Evolutionary conservation across 805 yeast genomes (phyloP).

Genomic region (Pichia scutulata): DNA sequence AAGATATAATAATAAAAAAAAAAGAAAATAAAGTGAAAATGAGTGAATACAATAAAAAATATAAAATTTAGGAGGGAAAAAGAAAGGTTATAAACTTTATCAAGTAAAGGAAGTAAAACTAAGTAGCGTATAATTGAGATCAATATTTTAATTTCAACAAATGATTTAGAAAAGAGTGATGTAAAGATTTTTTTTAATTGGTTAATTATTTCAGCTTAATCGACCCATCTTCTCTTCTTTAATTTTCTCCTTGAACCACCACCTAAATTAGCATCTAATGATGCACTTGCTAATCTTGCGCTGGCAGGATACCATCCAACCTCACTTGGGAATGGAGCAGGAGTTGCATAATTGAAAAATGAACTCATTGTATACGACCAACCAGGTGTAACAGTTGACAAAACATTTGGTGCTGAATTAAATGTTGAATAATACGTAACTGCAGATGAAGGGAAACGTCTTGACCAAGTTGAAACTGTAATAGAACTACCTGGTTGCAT

Average conservation of each 20-base stretch:
- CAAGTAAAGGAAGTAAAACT: background rate
- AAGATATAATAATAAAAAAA: background rate
- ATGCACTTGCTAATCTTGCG: constrained; percentile 35
- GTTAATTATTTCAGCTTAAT: constrained; percentile 8
- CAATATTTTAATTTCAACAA: background rate
- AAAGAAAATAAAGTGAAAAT: background rate
- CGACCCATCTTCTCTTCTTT: constrained; percentile 27
- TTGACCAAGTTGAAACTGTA: constrained; percentile 59
- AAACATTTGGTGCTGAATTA: constrained; percentile 34
- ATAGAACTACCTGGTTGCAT: constrained; percentile 69
- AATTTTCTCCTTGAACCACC: constrained; percentile 18
- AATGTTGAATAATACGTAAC: constrained; percentile 51
- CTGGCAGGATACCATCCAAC: constrained; percentile 60
- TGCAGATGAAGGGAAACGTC: constrained; percentile 59
- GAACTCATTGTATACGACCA: constrained; percentile 69
- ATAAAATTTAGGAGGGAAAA: background rate
- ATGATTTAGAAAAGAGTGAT: background rate
- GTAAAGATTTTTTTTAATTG: too few species aligned
- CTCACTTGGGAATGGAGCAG: constrained; percentile 59
- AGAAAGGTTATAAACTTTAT: background rate
- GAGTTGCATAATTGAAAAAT: constrained; percentile 59
- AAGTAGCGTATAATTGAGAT: background rate
- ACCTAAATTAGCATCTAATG: constrained; percentile 18
- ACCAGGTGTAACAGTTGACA: constrained; percentile 76
- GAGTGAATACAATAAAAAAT: background rate